phyloP scores from a whole-genome alignment of 768 basidiomycete species.

The Hemileccinum rubropunctum region DNA sequence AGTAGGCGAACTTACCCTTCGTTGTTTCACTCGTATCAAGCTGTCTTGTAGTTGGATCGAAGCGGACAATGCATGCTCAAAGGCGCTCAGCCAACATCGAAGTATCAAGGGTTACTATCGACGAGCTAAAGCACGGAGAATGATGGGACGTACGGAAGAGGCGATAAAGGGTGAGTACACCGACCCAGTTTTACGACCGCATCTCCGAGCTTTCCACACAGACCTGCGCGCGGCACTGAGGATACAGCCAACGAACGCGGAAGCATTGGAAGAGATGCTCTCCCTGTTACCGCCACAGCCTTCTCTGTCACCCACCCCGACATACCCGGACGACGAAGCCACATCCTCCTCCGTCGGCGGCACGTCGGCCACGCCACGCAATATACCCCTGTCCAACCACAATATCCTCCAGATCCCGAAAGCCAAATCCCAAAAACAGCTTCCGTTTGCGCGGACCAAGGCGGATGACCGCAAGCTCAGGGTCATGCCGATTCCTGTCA shows the following conservation, averaged over 20 bases:
- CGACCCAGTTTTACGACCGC: too few relatives aligned
- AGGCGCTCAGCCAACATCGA: conserved; percentile 60
- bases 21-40: conserved; percentile 13
- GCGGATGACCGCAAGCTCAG: conserved; percentile 55
- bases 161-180: conserved; percentile 53
- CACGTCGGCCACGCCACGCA: conserved; percentile 13
- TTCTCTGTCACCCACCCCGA: conserved; percentile 6
- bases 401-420: conserved; percentile 39
- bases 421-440: conserved; percentile 42
- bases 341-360: conserved; percentile 29
- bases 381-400: conserved; percentile 16
- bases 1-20: conserved; percentile 43
- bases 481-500: conserved; percentile 45
- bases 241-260: conserved; percentile 61
- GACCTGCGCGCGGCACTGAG: conserved; percentile 61
- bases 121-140: conserved; percentile 63
- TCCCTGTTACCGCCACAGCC: conserved; percentile 33
- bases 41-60: conserved; percentile 56
- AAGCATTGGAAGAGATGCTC: conserved; percentile 57
- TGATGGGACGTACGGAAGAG: conserved; percentile 53
- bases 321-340: conserved; percentile 22
- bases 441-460: conserved; percentile 51
- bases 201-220: conserved; percentile 20
- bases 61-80: conserved; percentile 68
- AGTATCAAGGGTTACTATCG: conserved; percentile 71